Conservation (phyloP, 768 basidiomycete species). For the Candolleomyces eurysporus region DNA sequence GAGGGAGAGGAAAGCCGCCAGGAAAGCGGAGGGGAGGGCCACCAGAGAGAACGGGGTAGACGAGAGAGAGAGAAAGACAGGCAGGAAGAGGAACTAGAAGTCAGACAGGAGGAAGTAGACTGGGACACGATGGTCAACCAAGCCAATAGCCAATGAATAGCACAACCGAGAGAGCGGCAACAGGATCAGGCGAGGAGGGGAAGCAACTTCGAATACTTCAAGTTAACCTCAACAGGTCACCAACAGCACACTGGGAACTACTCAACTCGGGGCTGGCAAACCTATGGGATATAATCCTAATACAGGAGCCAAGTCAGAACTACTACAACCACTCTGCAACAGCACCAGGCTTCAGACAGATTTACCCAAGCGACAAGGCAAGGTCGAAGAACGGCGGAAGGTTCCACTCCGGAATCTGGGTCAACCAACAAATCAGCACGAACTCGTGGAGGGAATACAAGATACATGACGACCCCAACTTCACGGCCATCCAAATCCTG, state of each 20-base stretch:
- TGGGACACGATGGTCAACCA: neutral
- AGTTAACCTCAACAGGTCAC: slow-evolving; percentile 14
- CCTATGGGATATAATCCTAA: slow-evolving; percentile 27
- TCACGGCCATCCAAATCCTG: slow-evolving; percentile 12
- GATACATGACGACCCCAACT: slow-evolving; percentile 11
- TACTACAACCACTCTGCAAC: slow-evolving; percentile 13
- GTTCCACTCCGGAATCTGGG: slow-evolving; percentile 16
- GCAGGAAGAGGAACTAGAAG: neutral
- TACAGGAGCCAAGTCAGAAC: slow-evolving; percentile 40
- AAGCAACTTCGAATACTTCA: slow-evolving; percentile 12
- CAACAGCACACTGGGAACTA: slow-evolving; percentile 3
- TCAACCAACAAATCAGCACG: slow-evolving; percentile 11
- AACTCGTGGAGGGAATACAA: slow-evolving; percentile 12
- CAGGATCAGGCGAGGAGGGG: too few species aligned
- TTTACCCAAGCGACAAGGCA: slow-evolving; percentile 14
- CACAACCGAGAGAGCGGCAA: neutral
- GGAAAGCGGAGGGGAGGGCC: neutral
- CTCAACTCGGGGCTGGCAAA: slow-evolving; percentile 2
- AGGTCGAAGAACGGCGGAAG: neutral
- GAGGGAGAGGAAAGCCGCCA: neutral
- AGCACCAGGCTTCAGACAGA: slow-evolving; percentile 12
- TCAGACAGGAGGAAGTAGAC: neutral
- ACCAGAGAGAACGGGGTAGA: neutral
- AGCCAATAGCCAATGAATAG: neutral
- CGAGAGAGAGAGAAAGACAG: neutral